phyloP scores from a whole-genome alignment of 2,329 filamentous ascomycete genomes.

The Phialophora macrospora region DNA sequence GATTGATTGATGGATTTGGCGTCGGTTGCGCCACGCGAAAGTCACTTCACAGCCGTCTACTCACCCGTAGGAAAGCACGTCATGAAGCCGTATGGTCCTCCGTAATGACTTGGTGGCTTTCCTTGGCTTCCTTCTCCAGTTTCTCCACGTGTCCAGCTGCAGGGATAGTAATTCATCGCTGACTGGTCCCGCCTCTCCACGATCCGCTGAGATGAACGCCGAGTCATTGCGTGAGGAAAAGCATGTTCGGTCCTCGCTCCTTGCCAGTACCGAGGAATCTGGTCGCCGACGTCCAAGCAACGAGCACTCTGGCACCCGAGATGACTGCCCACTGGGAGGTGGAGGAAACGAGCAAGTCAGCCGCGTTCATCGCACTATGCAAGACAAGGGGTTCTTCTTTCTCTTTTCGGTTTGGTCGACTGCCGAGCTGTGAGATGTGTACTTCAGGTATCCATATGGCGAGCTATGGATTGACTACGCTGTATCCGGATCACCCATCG shows the following conservation, averaged over 20 bases:
- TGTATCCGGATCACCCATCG: not conserved
- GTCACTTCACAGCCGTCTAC: not conserved
- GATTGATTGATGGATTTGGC: not conserved
- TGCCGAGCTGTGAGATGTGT: not conserved
- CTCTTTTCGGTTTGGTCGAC: not conserved
- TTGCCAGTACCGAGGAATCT: not conserved
- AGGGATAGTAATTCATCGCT: constrained; percentile 23
- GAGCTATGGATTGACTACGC: not conserved
- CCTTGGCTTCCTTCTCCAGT: not conserved
- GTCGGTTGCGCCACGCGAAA: not conserved
- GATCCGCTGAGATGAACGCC: not conserved
- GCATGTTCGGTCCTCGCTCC: not conserved
- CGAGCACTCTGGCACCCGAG: not conserved
- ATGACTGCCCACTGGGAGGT: not conserved
- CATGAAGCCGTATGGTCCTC: not conserved
- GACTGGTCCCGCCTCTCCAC: constrained; percentile 5
- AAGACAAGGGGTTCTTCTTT: constrained; percentile 5
- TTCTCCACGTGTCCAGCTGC: not conserved
- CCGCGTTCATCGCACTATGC: not conserved
- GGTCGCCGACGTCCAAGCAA: not conserved
- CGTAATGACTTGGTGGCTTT: not conserved
- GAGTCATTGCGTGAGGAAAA: not conserved
- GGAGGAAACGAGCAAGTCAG: not conserved
- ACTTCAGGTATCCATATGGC: not conserved
- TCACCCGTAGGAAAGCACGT: not conserved